Evolutionary conservation across 176 grass and related monocot genomes (phyloP), one percentile per base, ranked within the genome.

Genomic region (Oryza rufipogon): DNA sequence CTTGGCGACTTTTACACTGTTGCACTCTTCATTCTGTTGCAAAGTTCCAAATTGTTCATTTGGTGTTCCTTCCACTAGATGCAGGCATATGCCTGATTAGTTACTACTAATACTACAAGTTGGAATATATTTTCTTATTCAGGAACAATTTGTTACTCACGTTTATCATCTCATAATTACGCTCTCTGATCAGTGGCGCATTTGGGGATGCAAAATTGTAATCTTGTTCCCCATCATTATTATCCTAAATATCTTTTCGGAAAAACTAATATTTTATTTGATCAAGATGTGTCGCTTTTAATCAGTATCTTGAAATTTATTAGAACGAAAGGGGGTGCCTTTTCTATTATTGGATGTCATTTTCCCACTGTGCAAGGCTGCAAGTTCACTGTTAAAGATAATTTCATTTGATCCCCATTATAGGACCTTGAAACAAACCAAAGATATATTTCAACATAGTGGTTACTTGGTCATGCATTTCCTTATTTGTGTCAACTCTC

Each of bases 111-210:
- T 46, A 5, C 49, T 14, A 49, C 54, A 69, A 25, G 48, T 34
- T 75, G 78, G 48, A 63, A 85, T 64, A 64, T 56, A 26, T 74
- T 47, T 63, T 60, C 44, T 66, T 80, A 70, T 49, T 75, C 76
- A 32, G 42, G 67, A 82, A 90, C 7, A 73, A 66, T 64, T 71
- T 66, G 23, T 9, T 23, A 66, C 77, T 70, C 64, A 64, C 5
- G 7, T 81, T 85, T 85, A n/a, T 49, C 48, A 32, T 75, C 28
- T 81, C 82, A 89, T 84, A 74, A 77, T 76, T 71, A 26, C 66
- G 33, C 70, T 56, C 64, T 70, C 51, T 81, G 32, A 44, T 69
- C 39, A 85, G 71, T 86, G 83, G 33, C 28, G 13, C 78, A 78
- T 86, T 77, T 67, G 7, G 20, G 58, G 9, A 73, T 73, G 36